These are phyloP conservation scores for Amniculicola lignicola DNA, from an alignment of 495 filamentous ascomycete species.

Conservation along the genomic window DNA sequence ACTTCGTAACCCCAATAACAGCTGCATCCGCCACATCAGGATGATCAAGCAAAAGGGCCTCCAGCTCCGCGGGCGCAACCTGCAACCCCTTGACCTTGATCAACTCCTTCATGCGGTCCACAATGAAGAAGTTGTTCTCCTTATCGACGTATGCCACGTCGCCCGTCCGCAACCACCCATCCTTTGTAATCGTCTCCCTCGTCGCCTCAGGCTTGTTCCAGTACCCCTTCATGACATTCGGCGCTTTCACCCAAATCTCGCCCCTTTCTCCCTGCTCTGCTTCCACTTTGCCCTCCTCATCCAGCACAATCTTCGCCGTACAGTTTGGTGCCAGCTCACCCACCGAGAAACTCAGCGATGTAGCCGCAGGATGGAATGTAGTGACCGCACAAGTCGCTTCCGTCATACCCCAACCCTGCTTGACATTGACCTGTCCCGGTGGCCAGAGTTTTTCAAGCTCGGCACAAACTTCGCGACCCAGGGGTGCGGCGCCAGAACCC, in stretches of 20 bases:
- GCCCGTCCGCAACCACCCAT: conserved; percentile 45
- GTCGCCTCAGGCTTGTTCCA: conserved; percentile 43
- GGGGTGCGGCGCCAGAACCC: conserved; percentile 51
- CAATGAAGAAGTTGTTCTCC: conserved; percentile 40
- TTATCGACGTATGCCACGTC: conserved; percentile 41
- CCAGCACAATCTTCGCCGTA: conserved; percentile 57
- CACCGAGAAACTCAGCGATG: conserved; percentile 48
- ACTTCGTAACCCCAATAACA: conserved; percentile 41
- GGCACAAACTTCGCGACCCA: conserved; percentile 55
- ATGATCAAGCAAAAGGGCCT: conserved; percentile 43
- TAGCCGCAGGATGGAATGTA: conserved; percentile 55
- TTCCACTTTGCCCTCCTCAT: conserved; percentile 39
- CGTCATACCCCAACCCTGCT: conserved; percentile 86
- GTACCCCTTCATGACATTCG: conserved; percentile 46
- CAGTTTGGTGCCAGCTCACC: conserved; percentile 71
- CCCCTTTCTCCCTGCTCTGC: conserved; percentile 36
- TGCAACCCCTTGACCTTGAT: conserved; percentile 44
- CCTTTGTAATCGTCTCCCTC: conserved; percentile 37
- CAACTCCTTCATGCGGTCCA: conserved; percentile 46
- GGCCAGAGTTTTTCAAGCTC: conserved; percentile 60
- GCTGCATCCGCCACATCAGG: conserved; percentile 39
- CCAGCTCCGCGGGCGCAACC: conserved; percentile 34
- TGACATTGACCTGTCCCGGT: conserved; percentile 52
- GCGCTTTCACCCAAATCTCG: conserved; percentile 40
- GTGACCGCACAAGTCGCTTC: conserved; percentile 67